Percentiles rank a stretch among this genome's conserved stretches.
Conservation (phyloP, 768 basidiomycete species). For the Pisolithus microcarpus region DNA sequence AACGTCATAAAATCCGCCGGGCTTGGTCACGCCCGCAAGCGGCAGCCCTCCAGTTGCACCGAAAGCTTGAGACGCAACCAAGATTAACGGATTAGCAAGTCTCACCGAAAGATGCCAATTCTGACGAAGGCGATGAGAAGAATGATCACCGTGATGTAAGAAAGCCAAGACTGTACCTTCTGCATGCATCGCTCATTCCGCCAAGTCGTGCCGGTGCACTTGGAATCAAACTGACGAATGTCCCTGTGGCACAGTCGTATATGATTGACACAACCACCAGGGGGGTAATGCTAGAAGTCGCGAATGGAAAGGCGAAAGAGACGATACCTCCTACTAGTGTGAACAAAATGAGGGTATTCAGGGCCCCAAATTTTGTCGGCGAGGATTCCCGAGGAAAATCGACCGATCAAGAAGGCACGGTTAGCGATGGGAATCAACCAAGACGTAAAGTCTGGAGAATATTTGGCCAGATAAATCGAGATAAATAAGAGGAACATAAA, state of each 20-base stretch:
- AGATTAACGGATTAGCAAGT: background rate
- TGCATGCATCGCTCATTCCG: constrained; percentile 5
- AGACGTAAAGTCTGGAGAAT: constrained; percentile 4
- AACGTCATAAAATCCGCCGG: constrained; percentile 1
- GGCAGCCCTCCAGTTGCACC: constrained; percentile 1
- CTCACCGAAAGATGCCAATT: background rate
- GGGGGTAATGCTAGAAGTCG: constrained; percentile 17
- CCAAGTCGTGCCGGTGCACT: constrained; percentile 6
- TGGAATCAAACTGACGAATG: constrained; percentile 4
- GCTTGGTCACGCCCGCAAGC: constrained; percentile 1
- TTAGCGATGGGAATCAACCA: constrained; percentile 5
- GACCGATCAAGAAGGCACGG: constrained; percentile 5
- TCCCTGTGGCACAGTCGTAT: constrained; percentile 29
- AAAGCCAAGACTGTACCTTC: background rate
- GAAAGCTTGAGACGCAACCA: background rate
- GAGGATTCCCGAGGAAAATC: constrained; percentile 5
- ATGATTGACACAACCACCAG: constrained; percentile 29
- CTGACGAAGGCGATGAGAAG: background rate
- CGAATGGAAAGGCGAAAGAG: constrained; percentile 40
- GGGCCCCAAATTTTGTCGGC: constrained; percentile 22
- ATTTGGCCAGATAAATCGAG: constrained; percentile 3
- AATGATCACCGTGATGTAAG: too few species aligned
- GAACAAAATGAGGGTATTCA: constrained; percentile 37
- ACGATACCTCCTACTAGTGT: constrained; percentile 32
- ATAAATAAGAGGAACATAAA: constrained; percentile 8